Conservation (phyloP, 129 eudicot species). For the Pulicaria dysenterica region DNA sequence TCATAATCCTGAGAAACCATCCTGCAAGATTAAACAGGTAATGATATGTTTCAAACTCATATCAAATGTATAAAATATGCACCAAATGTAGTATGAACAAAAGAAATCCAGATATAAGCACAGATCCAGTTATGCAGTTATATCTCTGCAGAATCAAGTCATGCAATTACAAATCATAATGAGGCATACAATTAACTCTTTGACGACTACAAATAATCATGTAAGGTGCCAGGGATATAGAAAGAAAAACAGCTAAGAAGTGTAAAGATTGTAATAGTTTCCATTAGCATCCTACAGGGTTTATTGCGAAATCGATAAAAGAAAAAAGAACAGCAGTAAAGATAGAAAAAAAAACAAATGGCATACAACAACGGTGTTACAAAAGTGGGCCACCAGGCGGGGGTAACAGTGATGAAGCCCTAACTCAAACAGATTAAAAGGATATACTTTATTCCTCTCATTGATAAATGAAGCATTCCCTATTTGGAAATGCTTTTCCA, state of each 20-base stretch:
- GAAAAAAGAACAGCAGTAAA: background rate
- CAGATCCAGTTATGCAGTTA: background rate
- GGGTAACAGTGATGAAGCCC: no score
- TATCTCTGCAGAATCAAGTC: background rate
- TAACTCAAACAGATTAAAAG: background rate
- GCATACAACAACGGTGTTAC: background rate
- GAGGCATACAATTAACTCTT: background rate
- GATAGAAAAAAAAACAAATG: background rate
- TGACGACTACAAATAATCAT: background rate
- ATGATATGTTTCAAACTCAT: constrained; percentile 19
- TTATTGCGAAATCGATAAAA: background rate
- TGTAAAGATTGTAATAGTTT: constrained; percentile 9
- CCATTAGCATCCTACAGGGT: background rate
- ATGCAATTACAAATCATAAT: constrained; percentile 4
- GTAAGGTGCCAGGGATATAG: constrained; percentile 9
- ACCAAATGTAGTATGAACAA: constrained; percentile 12
- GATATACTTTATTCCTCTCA: no score
- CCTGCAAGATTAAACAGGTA: constrained; percentile 47
- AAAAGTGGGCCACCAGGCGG: background rate
- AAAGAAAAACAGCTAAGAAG: background rate
- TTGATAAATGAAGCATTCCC: background rate
- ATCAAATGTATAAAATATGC: constrained; percentile 4
- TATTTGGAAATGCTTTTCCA: background rate
- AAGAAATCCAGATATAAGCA: background rate
- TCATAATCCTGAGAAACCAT: constrained; percentile 68